Base-by-base conservation (phyloP, 1,284 basidiomycete genomes). In the Cutaneotrichosporon cavernicola region DNA sequence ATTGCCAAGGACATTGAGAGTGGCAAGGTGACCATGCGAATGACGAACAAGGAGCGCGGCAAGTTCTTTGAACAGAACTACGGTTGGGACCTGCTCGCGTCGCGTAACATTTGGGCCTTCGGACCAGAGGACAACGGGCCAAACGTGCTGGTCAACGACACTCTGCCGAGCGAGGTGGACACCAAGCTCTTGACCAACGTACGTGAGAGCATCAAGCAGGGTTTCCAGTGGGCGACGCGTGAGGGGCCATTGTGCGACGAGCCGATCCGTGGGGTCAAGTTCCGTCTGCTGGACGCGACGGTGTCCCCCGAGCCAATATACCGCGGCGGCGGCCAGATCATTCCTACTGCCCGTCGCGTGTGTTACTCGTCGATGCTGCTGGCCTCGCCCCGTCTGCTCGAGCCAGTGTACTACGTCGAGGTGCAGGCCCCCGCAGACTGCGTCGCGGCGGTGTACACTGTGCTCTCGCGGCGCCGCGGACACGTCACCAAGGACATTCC, bases 291-390 rank as follows among this genome's bases (percentile, higher is more conserved):
- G 60, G 94, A 97, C 72, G 92, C 96, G 13, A 89, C 87, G 68
- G 82, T 99, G 26, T 93, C 96, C 10, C 87, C 89, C 72, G 96
- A 99, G 79, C 91, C 95, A 72, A 99, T 99, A 75, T 96, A 92
- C 84, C 89, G 97, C 49, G 97, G 97, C 53, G 93, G 95, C 65
- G 97, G 96, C 82, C 96, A 99, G 83, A 87, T 97, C 78, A 97
- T 97, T 82, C 95, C 95, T 64, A 93, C 91, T 34, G 90, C 94
- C 7, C 89, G 97, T 67, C 88, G 97, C 53, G 97, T 97, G 58
- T 97, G 95, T 83, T 99, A 99, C 78, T 97, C 96, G n/a, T 96
- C 94, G 16, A 96, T 98, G 86, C 83, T 99, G 66, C 93, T 99
- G 87, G 92, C 92, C 31, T 90, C 91, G 9, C 92, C 92, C 11